phyloP scores from a whole-genome alignment of 2,329 filamentous ascomycete genomes.

The Hypoxylon sp. region DNA sequence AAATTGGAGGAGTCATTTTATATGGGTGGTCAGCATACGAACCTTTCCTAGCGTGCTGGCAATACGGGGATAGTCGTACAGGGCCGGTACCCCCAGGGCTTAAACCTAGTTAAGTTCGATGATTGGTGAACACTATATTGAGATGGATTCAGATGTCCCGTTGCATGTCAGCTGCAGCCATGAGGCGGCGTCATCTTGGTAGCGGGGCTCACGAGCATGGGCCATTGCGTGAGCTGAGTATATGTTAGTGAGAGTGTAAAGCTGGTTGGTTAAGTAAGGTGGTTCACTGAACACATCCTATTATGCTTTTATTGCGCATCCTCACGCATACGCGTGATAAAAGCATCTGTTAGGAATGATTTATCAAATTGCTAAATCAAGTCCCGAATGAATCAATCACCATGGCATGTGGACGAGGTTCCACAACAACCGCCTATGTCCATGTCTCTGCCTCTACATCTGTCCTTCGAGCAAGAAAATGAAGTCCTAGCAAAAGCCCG shows the following conservation, averaged over 20 bases:
- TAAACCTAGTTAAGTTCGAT: not conserved
- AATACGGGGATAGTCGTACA: not conserved
- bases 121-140: not conserved
- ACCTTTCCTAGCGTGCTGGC: not conserved
- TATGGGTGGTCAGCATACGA: constrained; percentile 12
- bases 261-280: not conserved
- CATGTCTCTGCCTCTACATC: constrained; percentile 2
- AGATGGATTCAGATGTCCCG: not conserved
- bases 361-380: not conserved
- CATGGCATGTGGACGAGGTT: constrained; percentile 5
- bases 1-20: not conserved
- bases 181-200: constrained; percentile 3
- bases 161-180: constrained; percentile 1
- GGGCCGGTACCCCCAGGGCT: not conserved
- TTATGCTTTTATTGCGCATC: not conserved
- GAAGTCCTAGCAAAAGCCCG: constrained; percentile 11
- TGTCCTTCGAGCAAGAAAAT: constrained; percentile 14
- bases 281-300: not conserved
- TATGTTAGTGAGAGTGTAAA: not conserved
- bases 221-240: constrained; percentile 5
- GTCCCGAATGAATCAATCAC: not conserved
- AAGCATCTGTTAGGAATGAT: not conserved
- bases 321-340: constrained; percentile 4
- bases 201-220: not conserved
- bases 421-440: constrained; percentile 1